phyloP scores from a whole-genome alignment of 768 basidiomycete species.

The Piloderma croceum region DNA sequence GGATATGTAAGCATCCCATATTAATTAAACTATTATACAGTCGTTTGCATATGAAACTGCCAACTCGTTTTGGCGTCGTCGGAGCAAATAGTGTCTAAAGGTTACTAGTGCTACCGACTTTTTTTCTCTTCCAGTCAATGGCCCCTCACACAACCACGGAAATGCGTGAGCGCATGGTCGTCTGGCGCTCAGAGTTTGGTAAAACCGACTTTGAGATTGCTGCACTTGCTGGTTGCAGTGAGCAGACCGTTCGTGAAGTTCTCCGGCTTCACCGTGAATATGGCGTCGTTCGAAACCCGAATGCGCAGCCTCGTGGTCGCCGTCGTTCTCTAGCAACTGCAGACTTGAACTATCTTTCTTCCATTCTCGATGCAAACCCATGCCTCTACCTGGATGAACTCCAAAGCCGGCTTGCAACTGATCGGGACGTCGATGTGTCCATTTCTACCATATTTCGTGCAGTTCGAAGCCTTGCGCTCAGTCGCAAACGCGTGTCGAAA shows the following conservation, averaged over 20 bases:
- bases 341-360: constrained; percentile 18
- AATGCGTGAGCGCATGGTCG: no score
- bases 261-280: no score
- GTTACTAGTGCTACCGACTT: no score
- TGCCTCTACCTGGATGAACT: constrained; percentile 30
- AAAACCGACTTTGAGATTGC: no score
- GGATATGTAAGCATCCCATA: no score
- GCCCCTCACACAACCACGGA: no score
- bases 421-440: constrained; percentile 20
- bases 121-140: no score
- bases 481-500: constrained; percentile 20
- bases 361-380: constrained; percentile 19
- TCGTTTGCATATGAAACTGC: no score
- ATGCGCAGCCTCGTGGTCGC: constrained; percentile 12
- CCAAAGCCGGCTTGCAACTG: constrained; percentile 17
- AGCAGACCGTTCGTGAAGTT: constrained; percentile 13
- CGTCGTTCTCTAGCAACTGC: constrained; percentile 11
- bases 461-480: constrained; percentile 15
- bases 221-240: constrained; percentile 10
- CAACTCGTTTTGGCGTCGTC: no score
- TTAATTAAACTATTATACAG: no score
- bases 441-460: constrained; percentile 25
- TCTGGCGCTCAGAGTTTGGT: no score
- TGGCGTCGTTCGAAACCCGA: constrained; percentile 14
- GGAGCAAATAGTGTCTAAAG: no score